Base-by-base conservation (phyloP, 495 filamentous ascomycete genomes). In the Lichina pygmaea region DNA sequence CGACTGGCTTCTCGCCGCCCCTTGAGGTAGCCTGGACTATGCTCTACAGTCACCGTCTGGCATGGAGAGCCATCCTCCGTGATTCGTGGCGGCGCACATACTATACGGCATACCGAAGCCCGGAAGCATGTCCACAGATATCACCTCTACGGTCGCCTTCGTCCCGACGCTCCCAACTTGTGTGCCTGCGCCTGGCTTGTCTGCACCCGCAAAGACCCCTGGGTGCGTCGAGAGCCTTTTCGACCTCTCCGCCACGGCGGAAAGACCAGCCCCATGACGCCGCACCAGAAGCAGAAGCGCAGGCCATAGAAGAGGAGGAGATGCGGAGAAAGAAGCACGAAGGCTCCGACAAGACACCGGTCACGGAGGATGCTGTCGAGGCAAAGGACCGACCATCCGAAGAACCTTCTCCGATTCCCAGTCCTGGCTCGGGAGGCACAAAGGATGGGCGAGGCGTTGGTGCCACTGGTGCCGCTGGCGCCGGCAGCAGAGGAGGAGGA, bases 11-110 rank as follows among this genome's bases (percentile, higher is more conserved):
- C 24, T 24, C 24, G 24, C 24, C 24, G 24, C 24, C 24, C 4
- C 24, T 24, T 24, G 24, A 24, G 24, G 24, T 24, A 24, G 24
- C 24, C 24, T 24, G 12, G 42, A 62, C 48, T 41, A 72, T 69
- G 66, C 55, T 68, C 53, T 64, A 63, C 55, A 61, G 63, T 50
- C 65, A 68, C 56, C 62, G 57, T 44, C 49, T 68, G 15, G 59
- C 64, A 51, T 69, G 68, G 64, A 60, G 62, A 46, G 47, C 58
- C 41, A 63, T 62, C 49, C 61, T 64, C 44, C 60, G 58, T 34
- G 54, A 49, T 11, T 49, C 54, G 12, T 49, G 52, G 5, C 51
- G 44, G 30, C 49, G 24, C 24, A 4, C 24, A 24, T 24, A 24
- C 24, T 24, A 1, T 24, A 24, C 24, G 4, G 24, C 24, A 24